Evolutionary conservation across 768 basidiomycete genomes (phyloP), one percentile per base, ranked within the genome.

Genomic region (Mycena vulgaris): DNA sequence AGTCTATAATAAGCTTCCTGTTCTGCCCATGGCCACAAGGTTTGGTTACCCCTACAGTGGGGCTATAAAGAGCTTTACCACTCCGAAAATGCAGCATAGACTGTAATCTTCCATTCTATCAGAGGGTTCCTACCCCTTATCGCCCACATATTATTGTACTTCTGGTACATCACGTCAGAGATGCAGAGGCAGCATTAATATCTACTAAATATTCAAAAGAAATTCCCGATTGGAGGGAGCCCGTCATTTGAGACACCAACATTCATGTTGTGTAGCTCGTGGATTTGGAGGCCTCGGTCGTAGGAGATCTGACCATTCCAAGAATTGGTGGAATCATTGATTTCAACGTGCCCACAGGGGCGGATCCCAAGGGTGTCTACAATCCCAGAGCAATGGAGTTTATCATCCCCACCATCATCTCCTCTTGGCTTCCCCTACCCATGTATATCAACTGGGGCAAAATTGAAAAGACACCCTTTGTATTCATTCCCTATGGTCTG

Each of bases 261-360:
- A 10, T 65, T n/a, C 37, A 23, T n/a, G 21, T 6, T 2, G 40
- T 47, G 23, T 57, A 39, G 40, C 42, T 65, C 14, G 53, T 1
- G 30, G 53, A 65, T 17, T 27, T 65, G 40, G 63, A 65, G 52
- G 7, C 25, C 2, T 65, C 63, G 4, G 56, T 23, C 1, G 56
- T 40, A 6, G 42, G 55, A 13, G 39, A 67, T 40, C 13, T 59
- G 57, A 16, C 27, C 10, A 52, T 51, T 33, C 42, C 57, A 14
- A 40, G 65, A 1, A 39, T 67, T 27, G 65, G 65, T 2, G 65
- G 65, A 40, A 59, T 67, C 11, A 59, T 67, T 19, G 57, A 67
- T 19, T 30, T 66, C 17, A 58, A 17, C 19, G 42, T 45, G 9
- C 16, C 42, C 19, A 14, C 9, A 8, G 42, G 42, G 5, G 6